Evolutionary conservation across 345 rosid species (phyloP).

Genomic region (Salix dunnii): DNA sequence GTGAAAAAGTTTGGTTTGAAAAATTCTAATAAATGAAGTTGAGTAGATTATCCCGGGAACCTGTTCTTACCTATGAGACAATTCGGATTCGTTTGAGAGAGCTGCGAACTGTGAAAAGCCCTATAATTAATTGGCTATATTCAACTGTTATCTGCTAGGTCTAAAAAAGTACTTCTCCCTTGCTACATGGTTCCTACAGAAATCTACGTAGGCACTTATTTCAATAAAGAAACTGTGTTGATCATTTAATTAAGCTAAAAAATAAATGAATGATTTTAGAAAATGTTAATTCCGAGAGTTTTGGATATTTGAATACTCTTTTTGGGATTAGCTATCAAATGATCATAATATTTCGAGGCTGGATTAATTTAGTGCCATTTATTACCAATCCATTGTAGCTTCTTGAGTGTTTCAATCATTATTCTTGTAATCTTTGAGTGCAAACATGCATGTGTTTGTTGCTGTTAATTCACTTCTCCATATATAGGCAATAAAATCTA

Average conservation of each 20-base stretch:
- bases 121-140: not conserved
- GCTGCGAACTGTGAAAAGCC: not conserved
- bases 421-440: not conserved
- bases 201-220: slow-evolving; percentile 8
- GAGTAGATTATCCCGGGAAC: not conserved
- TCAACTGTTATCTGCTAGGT: not conserved
- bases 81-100: not conserved
- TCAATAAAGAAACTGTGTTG: slow-evolving; percentile 6
- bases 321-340: not conserved
- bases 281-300: not conserved
- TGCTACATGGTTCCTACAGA: not conserved
- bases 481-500: not conserved
- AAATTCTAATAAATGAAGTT: not conserved
- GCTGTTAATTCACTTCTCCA: not conserved
- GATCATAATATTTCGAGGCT: not conserved
- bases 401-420: not conserved
- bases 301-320: not conserved
- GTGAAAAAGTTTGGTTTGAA: not conserved
- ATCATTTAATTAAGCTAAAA: not conserved
- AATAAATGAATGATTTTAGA: not conserved
- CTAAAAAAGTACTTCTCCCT: slow-evolving; percentile 1
- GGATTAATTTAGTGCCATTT: not conserved
- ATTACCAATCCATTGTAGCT: not conserved
- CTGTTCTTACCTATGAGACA: slow-evolving; percentile 5
- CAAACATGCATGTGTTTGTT: not conserved